These are phyloP conservation scores for Colletotrichum costaricense DNA, from an alignment of 2,329 filamentous ascomycete species.

Conservation along the genomic window DNA sequence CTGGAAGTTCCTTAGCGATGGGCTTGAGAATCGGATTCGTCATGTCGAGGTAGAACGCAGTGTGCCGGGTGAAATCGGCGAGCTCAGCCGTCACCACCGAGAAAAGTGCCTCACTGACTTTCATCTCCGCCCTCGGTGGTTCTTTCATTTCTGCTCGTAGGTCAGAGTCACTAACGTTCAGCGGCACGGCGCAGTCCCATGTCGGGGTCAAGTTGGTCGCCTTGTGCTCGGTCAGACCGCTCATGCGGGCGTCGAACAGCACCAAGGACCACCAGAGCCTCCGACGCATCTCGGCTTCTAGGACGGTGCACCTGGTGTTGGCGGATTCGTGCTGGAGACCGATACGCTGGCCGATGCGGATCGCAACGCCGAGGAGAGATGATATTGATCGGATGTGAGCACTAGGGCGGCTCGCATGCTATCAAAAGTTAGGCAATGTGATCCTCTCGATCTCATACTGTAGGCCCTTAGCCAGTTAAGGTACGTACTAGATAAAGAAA, in stretches of 20 bases:
- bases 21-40: neutral
- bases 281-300: conserved; percentile 70
- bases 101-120: conserved; percentile 48
- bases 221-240: conserved; percentile 59
- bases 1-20: neutral
- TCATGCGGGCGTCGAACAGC: conserved; percentile 66
- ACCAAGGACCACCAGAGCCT: conserved; percentile 72
- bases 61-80: neutral
- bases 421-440: neutral
- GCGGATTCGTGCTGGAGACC: neutral
- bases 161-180: conserved; percentile 59
- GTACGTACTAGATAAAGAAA: neutral
- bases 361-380: neutral
- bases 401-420: neutral
- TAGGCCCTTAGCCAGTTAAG: neutral
- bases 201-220: conserved; percentile 43
- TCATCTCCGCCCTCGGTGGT: conserved; percentile 40
- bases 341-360: neutral
- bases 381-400: neutral
- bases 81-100: neutral
- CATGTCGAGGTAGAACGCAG: neutral
- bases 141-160: conserved; percentile 54
- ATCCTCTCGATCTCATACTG: neutral
- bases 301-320: conserved; percentile 39
- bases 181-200: conserved; percentile 56